These are phyloP conservation scores for Venturia oleaginea DNA, from an alignment of 2,329 filamentous ascomycete genomes.

Conservation along the genomic window DNA sequence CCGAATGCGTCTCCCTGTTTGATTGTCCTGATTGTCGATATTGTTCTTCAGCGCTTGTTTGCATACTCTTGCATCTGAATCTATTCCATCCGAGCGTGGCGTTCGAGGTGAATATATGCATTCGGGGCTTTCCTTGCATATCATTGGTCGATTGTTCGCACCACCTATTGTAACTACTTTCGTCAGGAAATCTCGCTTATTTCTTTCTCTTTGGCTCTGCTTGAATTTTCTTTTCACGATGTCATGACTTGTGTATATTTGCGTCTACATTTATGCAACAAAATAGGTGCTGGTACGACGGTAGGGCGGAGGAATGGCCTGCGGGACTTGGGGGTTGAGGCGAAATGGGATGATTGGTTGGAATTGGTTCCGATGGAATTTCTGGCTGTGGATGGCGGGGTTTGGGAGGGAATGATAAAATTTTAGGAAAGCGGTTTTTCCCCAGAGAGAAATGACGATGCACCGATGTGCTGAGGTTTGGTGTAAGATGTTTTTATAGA, in stretches of 20 bases:
- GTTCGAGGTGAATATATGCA: constrained; percentile 1
- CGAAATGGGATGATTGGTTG: background rate
- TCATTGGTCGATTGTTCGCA: background rate
- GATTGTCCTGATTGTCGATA: background rate
- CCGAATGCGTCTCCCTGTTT: constrained; percentile 4
- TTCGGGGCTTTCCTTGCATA: background rate
- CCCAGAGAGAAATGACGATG: background rate
- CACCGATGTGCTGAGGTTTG: background rate
- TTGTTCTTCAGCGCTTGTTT: background rate
- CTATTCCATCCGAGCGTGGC: constrained; percentile 4
- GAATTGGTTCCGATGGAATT: background rate
- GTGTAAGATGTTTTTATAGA: background rate
- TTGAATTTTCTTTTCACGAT: background rate
- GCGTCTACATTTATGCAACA: background rate
- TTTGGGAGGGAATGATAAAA: background rate
- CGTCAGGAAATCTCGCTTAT: background rate
- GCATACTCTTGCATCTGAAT: background rate
- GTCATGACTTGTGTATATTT: background rate
- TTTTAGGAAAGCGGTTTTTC: background rate
- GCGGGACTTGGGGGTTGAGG: background rate
- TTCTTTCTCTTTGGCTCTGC: background rate
- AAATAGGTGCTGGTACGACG: background rate
- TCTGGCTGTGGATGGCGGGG: background rate
- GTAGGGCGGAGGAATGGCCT: background rate
- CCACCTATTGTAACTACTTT: background rate